phyloP scores from a whole-genome alignment of 2,329 filamentous ascomycete genomes.

The Botrytis hyacinthi region DNA sequence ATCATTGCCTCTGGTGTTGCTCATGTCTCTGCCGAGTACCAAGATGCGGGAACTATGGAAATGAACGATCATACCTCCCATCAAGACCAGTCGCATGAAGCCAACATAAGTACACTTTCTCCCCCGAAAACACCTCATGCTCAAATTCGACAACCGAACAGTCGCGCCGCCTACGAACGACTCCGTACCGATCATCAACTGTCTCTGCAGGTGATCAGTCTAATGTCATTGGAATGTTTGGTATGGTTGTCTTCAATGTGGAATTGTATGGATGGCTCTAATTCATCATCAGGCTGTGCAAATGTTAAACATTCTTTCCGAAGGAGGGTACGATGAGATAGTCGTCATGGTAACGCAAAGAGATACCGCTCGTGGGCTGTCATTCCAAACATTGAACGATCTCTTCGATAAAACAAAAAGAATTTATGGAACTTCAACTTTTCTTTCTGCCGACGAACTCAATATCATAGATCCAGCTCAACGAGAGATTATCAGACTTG shows the following conservation, averaged over 20 bases:
- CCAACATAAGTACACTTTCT: not conserved
- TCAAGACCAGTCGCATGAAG: not conserved
- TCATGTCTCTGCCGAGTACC: conserved; percentile 2
- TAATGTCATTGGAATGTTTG: conserved; percentile 60
- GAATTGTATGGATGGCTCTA: conserved; percentile 11
- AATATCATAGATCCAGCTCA: conserved; percentile 51
- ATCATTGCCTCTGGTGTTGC: conserved; percentile 8
- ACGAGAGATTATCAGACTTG: conserved; percentile 59
- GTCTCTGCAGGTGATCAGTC: conserved; percentile 54
- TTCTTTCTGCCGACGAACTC: conserved; percentile 53
- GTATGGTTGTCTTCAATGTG: conserved; percentile 41
- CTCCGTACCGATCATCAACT: conserved; percentile 33
- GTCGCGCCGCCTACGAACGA: not conserved
- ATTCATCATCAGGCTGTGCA: conserved; percentile 50
- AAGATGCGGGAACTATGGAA: conserved; percentile 11
- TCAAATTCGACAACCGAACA: not conserved
- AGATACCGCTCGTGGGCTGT: conserved; percentile 55
- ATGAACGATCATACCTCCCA: not conserved
- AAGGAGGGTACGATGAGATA: conserved; percentile 55
- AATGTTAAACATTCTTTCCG: conserved; percentile 56
- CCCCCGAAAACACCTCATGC: not conserved
- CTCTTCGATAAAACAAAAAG: conserved; percentile 63
- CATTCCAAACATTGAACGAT: conserved; percentile 60
- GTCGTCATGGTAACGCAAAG: conserved; percentile 55
- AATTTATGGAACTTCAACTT: conserved; percentile 52